Percentiles rank a stretch among this genome's conserved stretches.
These are phyloP conservation scores for Fusarium paranaense DNA, from an alignment of 2,329 filamentous ascomycete genomes.

Conservation along the genomic window DNA sequence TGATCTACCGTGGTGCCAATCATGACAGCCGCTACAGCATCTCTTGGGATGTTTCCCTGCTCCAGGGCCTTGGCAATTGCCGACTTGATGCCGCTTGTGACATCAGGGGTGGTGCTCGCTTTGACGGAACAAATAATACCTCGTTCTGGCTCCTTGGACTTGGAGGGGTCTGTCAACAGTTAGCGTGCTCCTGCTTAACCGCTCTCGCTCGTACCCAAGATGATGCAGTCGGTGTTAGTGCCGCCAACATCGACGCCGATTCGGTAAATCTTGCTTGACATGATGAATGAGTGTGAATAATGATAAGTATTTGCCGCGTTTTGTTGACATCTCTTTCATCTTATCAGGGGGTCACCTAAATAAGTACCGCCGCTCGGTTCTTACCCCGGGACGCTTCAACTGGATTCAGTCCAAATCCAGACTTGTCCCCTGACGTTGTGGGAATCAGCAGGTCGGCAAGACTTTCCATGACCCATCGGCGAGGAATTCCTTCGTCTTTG, in stretches of 20 bases:
- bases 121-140: slow-evolving; percentile 61
- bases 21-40: slow-evolving; percentile 57
- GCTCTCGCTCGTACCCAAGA: background rate
- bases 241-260: slow-evolving; percentile 16
- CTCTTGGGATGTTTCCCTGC: slow-evolving; percentile 43
- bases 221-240: background rate
- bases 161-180: background rate
- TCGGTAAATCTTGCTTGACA: background rate
- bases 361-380: background rate
- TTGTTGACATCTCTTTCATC: background rate
- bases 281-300: background rate
- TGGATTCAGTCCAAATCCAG: background rate
- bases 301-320: background rate
- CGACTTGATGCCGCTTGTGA: slow-evolving; percentile 58
- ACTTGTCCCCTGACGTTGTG: background rate
- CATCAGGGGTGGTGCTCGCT: slow-evolving; percentile 58
- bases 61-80: slow-evolving; percentile 57
- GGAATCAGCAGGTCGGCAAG: background rate
- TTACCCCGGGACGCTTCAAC: background rate
- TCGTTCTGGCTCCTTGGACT: slow-evolving; percentile 47
- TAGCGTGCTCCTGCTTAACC: background rate
- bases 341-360: background rate
- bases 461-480: background rate
- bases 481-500: background rate
- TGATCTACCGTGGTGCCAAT: slow-evolving; percentile 47